Base-by-base conservation (phyloP, 2,329 filamentous ascomycete species). In the Calonectria pseudoturangicola region DNA sequence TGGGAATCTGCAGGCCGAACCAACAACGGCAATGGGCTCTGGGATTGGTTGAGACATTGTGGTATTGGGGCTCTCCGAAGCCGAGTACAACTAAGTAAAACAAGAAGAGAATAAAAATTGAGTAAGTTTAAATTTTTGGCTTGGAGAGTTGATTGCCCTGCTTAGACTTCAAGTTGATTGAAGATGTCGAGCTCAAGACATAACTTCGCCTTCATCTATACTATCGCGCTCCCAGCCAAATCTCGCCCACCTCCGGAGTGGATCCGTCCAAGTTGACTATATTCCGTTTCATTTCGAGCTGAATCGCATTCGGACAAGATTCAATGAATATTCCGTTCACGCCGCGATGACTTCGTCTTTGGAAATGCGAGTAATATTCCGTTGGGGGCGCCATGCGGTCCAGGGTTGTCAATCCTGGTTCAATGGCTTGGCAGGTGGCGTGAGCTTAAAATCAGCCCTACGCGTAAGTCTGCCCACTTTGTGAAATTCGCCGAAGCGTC, bases 11-110 rank as follows among this genome's bases (percentile, higher is more conserved):
- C 58, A 63, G 58, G 58, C 58, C 18, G 41, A 43, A 30, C 58
- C 58, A 21, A 63, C 39, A 16, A 63, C 28, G 39, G 58, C 58
- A 28, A 63, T 47, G 41, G 58, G 58, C 41, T 63, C 58, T 18
- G 67, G 67, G 58, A 64, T 64, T 56, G 27, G 47, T 69, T 56
- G 67, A 64, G 67, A 56, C 67, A 69, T 69, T 15, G 27, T 69
- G 58, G 56, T 48, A 43, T 48, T 51, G 50, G 58, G 21, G n/a
- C 64, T 63, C 48, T 69, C 67, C 58, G 27, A 36, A 69, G 25
- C n/a, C 27, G 25, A 64, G 27, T 63, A 47, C 43, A 30, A 56
- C 58, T 60, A 47, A 39, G 47, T 47, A 47, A 69, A 64, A 64
- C 47, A 69, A 69, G 15, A 39, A 56, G 33, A 45, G 28, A 45